Percentiles rank a stretch among this genome's conserved stretches.
Conservation (phyloP, 2,329 filamentous ascomycete genomes). For the Aspergillus japonicus region DNA sequence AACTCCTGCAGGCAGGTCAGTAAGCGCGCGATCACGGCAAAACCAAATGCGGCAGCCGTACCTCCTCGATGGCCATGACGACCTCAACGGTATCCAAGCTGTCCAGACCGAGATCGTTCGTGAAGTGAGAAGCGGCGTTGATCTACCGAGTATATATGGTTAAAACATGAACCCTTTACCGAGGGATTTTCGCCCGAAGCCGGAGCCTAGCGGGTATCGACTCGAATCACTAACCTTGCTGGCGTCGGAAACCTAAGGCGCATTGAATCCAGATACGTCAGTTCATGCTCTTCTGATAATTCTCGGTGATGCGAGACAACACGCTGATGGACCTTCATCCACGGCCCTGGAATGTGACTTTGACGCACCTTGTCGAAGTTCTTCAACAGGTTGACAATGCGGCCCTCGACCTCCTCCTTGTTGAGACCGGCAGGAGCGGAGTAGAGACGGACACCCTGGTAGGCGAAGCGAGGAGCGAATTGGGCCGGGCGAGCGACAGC, state of each 20-base stretch:
- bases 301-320: background rate
- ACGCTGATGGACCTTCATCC: background rate
- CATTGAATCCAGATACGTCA: slow-evolving; percentile 14
- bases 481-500: slow-evolving; percentile 62
- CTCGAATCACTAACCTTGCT: slow-evolving; percentile 37
- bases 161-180: slow-evolving; percentile 20
- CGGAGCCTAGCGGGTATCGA: background rate
- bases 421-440: slow-evolving; percentile 75
- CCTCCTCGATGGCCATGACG: slow-evolving; percentile 99
- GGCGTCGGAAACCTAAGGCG: slow-evolving; percentile 37
- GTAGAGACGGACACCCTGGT: slow-evolving; percentile 77
- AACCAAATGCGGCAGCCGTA: slow-evolving; percentile 39
- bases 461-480: slow-evolving; percentile 61
- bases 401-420: slow-evolving; percentile 82
- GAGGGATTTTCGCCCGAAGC: background rate
- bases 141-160: slow-evolving; percentile 59
- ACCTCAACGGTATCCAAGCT: slow-evolving; percentile 98
- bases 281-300: background rate
- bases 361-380: slow-evolving; percentile 90
- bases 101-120: slow-evolving; percentile 95
- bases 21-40: slow-evolving; percentile 9
- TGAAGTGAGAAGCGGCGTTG: slow-evolving; percentile 80
- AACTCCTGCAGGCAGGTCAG: slow-evolving; percentile 56
- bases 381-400: slow-evolving; percentile 88
- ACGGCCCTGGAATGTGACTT: slow-evolving; percentile 5